These are phyloP conservation scores for Emergomyces orientalis DNA, from an alignment of 2,329 filamentous ascomycete species.

Conservation along the genomic window DNA sequence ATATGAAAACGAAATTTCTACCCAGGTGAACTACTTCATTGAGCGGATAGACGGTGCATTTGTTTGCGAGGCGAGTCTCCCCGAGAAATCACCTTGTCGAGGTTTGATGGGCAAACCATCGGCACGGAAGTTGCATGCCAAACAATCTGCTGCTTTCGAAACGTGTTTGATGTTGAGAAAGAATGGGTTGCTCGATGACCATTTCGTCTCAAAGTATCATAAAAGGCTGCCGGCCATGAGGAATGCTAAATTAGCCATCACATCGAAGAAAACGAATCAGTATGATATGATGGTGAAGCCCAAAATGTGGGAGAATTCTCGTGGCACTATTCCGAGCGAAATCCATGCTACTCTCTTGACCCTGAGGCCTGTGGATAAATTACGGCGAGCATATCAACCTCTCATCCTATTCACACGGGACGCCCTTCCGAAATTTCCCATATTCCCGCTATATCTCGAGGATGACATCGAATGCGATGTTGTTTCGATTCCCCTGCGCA, in stretches of 20 bases:
- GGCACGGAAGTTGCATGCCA: slow-evolving; percentile 65
- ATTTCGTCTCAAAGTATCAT: slow-evolving; percentile 63
- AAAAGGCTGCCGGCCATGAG: slow-evolving; percentile 69
- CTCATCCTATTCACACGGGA: slow-evolving; percentile 63
- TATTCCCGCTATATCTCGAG: slow-evolving; percentile 64
- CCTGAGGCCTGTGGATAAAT: slow-evolving; percentile 46
- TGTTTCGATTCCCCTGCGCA: slow-evolving; percentile 38
- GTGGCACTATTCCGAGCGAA: slow-evolving; percentile 38
- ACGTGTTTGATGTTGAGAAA: slow-evolving; percentile 62
- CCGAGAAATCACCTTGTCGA: slow-evolving; percentile 61
- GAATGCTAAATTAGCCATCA: slow-evolving; percentile 79
- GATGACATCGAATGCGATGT: slow-evolving; percentile 52
- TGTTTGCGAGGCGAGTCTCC: slow-evolving; percentile 69
- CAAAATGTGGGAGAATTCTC: slow-evolving; percentile 52
- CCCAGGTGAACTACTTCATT: slow-evolving; percentile 54
- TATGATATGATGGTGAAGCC: slow-evolving; percentile 79
- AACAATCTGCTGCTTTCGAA: slow-evolving; percentile 81
- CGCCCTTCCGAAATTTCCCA: slow-evolving; percentile 54
- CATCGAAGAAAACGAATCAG: slow-evolving; percentile 59
- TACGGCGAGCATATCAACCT: slow-evolving; percentile 53
- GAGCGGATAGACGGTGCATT: slow-evolving; percentile 50
- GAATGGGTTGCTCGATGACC: slow-evolving; percentile 58
- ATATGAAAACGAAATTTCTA: slow-evolving; percentile 40
- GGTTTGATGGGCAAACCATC: slow-evolving; percentile 55
- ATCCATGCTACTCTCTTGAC: slow-evolving; percentile 56